Base-by-base conservation (phyloP, 768 basidiomycete species). In the Jaapia argillacea region DNA sequence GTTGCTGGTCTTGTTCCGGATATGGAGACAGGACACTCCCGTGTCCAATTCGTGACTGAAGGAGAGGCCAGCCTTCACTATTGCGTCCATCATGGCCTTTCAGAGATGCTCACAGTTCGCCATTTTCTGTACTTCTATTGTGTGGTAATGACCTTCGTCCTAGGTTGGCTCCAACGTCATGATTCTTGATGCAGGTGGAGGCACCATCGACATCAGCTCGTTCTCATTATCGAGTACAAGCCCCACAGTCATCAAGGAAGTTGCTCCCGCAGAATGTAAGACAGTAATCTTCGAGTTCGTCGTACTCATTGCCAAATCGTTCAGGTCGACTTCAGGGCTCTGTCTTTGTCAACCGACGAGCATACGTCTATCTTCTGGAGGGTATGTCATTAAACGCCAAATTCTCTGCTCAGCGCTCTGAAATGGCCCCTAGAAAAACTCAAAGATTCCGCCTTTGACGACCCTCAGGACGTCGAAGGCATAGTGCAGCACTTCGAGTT, bases 21-120 rank as follows among this genome's bases (percentile, higher is more conserved):
- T n/a, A 46, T 43, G 3, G 41, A 48, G 0, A 49, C 49, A 14
- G 42, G 45, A 7, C 36, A 48, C 16, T 14, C 31, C 4, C 54
- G 53, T 5, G 53, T 60, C 4, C 57, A 58, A 40, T 42, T 59
- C 10, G 31, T 59, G 21, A 58, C 37, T 7, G 37, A 38, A 38
- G 37, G 37, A 22, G 37, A 38, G 22, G 37, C 37, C 13, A 38
- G 37, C 58, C 2, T 38, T 12, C 20, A 38, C 21, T 38, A 10
- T 21, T 38, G 37, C 20, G 13, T 38, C 21, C 13, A 10, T 7
- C 12, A 38, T 21, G 37, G 37, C 10, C 22, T 38, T 12, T 33
- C 37, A 10, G 37, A 22, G 10, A 10, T 7, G 7, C 37, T 38
- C 10, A 22, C 12, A 21, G 37, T 38, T 31, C 2, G 55, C 16